Evolutionary conservation across 306 rosid species (phyloP).

Genomic region (Cucumis sativus): Cucumber_9930_V3 NC_026656.2:20337001-20337500

Average conservation of each 20-base stretch:
- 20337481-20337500: conserved; percentile 28
- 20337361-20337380: not conserved
- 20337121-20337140: not conserved
- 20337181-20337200: conserved; percentile 75
- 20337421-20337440: not conserved
- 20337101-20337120: not conserved
- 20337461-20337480: not conserved
- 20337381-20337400: not conserved
- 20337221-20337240: conserved; percentile 87
- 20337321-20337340: not conserved
- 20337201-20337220: conserved; percentile 76
- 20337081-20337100: not conserved
- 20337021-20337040: conserved; percentile 93
- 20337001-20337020: conserved; percentile 57
- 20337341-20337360: not conserved
- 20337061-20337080: not conserved
- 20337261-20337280: conserved; percentile 94
- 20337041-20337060: conserved; percentile 68
- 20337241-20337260: conserved; percentile 79
- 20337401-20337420: not conserved
- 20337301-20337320: not conserved
- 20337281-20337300: conserved; percentile 34
- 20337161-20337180: conserved; percentile 46
- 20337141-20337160: not conserved
- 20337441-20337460: not conserved